Evolutionary conservation across 345 rosid species (phyloP).

Genomic region (Euclidium syriacum): DNA sequence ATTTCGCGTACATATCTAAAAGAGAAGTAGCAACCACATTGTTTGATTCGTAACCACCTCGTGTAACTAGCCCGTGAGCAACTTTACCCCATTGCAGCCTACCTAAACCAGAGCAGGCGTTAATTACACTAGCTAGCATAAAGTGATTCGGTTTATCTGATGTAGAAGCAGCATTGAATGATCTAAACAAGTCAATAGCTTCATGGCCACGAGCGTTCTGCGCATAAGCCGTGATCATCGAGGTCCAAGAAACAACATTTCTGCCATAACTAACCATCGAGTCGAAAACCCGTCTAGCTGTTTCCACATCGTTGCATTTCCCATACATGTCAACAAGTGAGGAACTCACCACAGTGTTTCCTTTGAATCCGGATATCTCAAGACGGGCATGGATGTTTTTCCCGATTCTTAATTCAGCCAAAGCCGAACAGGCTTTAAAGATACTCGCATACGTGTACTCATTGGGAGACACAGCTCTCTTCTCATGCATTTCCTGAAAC

Average conservation of each 20-base stretch:
- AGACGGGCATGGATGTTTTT: constrained; percentile 52
- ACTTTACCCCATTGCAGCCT: constrained; percentile 53
- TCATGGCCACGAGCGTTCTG: constrained; percentile 69
- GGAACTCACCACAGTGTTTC: constrained; percentile 57
- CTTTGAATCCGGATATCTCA: constrained; percentile 40
- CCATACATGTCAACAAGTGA: constrained; percentile 90
- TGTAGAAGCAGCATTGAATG: constrained; percentile 26
- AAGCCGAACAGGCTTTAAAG: constrained; percentile 55
- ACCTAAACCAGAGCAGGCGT: constrained; percentile 67
- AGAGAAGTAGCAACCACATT: constrained; percentile 59
- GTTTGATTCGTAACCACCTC: constrained; percentile 37
- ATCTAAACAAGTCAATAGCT: constrained; percentile 55
- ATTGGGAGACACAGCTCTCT: constrained; percentile 42
- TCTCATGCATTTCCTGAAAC: constrained; percentile 35
- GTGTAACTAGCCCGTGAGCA: constrained; percentile 59
- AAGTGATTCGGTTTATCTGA: constrained; percentile 44
- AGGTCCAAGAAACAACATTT: constrained; percentile 77
- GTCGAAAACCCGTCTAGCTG: constrained; percentile 62
- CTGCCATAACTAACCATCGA: constrained; percentile 37
- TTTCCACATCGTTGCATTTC: constrained; percentile 65
- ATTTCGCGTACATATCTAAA: constrained; percentile 82
- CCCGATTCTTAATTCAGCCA: constrained; percentile 44
- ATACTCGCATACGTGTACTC: constrained; percentile 56
- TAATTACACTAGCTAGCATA: constrained; percentile 67
- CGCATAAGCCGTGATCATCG: constrained; percentile 60